Conservation (phyloP, 768 basidiomycete genomes). For the Calocybe cyanea region DNA sequence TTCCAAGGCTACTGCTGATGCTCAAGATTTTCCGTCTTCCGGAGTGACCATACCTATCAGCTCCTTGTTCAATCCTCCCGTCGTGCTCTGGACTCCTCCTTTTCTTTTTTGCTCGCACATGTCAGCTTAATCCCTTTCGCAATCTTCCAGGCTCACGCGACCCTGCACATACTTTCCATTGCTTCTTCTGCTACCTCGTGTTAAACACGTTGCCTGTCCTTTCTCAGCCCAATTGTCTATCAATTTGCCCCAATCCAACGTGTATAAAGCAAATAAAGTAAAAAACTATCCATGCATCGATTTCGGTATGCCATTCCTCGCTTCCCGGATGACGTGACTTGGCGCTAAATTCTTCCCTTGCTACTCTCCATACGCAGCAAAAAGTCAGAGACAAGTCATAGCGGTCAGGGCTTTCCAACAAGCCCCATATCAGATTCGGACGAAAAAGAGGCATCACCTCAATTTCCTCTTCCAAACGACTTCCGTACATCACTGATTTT, state of each 20-base stretch:
- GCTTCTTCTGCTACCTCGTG: constrained; percentile 56
- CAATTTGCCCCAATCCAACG: constrained; percentile 41
- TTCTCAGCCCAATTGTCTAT: constrained; percentile 31
- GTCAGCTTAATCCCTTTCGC: constrained; percentile 8
- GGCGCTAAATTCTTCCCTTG: constrained; percentile 18
- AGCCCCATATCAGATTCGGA: constrained; percentile 26
- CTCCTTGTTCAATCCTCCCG: constrained; percentile 2
- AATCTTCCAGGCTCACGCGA: constrained; percentile 11
- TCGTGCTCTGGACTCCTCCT: constrained; percentile 1
- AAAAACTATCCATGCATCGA: constrained; percentile 57
- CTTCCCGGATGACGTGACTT: constrained; percentile 22
- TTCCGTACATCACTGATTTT: constrained; percentile 86
- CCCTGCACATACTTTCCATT: constrained; percentile 26
- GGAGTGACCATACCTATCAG: too few relatives aligned
- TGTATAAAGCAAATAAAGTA: constrained; percentile 61
- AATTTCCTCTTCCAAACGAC: constrained; percentile 65
- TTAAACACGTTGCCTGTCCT: constrained; percentile 68
- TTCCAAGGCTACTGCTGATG: constrained; percentile 4
- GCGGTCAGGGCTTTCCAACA: constrained; percentile 27
- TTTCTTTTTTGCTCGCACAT: constrained; percentile 9
- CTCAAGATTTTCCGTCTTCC: background rate
- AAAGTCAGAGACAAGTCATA: constrained; percentile 69
- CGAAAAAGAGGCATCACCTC: constrained; percentile 39
- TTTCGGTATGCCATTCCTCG: constrained; percentile 62
- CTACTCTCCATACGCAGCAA: constrained; percentile 45